Conservation (phyloP, 495 filamentous ascomycete genomes). For the Platismatia glauca region DNA sequence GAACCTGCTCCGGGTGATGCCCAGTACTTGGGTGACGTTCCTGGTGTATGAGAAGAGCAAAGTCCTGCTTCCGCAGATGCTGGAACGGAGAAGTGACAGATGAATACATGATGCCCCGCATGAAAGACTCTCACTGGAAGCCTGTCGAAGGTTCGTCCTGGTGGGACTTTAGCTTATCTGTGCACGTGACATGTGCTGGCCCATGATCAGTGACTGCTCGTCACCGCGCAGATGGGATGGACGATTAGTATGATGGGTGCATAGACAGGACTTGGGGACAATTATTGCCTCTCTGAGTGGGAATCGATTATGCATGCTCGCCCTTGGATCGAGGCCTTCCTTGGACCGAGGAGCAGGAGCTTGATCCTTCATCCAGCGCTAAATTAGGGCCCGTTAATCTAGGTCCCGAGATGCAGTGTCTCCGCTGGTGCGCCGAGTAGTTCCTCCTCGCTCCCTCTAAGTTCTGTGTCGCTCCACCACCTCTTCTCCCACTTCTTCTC, state of each 20-base stretch:
- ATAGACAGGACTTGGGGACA: no score
- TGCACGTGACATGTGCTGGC: not conserved
- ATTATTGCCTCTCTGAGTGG: no score
- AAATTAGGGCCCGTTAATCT: conserved; percentile 4
- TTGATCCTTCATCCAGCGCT: not conserved
- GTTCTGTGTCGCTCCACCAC: not conserved
- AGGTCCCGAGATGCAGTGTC: conserved; percentile 3
- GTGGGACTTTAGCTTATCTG: not conserved
- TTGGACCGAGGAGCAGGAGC: no score
- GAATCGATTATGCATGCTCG: not conserved
- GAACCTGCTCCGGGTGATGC: conserved; percentile 79
- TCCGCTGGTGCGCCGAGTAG: conserved; percentile 4
- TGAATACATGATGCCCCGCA: not conserved
- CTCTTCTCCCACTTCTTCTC: not conserved
- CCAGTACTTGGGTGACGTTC: conserved; percentile 96
- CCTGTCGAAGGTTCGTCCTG: no score
- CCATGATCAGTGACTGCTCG: not conserved
- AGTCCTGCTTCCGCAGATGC: conserved; percentile 25
- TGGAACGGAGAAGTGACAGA: not conserved
- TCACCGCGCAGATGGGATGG: not conserved
- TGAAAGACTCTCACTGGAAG: no score
- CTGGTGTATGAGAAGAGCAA: conserved; percentile 93
- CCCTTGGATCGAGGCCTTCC: not conserved
- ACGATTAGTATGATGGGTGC: no score
- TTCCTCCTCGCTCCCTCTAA: not conserved